Conservation (phyloP, 192 early-diverging fungal species). For the Podila clonocystis region DNA sequence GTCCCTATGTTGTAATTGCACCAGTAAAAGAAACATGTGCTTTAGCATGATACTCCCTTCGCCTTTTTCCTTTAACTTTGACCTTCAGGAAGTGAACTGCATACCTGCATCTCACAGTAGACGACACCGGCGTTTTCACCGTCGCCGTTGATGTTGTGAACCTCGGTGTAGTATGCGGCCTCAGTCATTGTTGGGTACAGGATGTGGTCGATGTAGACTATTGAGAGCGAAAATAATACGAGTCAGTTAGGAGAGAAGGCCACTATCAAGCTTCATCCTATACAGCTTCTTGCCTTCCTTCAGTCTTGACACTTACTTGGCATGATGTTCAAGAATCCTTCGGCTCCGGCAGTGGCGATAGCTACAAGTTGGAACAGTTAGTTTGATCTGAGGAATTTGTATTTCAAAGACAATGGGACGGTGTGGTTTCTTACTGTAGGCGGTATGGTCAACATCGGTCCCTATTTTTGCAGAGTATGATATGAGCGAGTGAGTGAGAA, state of each 20-base stretch:
- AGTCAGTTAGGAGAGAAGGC: neutral
- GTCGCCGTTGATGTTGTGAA: slow-evolving; percentile 71
- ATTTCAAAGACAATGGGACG: neutral
- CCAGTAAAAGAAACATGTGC: no score
- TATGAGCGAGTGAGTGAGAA: neutral
- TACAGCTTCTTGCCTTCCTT: no score
- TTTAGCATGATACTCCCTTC: neutral
- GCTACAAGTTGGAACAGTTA: slow-evolving; percentile 19
- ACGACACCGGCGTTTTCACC: slow-evolving; percentile 74
- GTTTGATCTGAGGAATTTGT: neutral
- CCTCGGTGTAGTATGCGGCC: slow-evolving; percentile 67
- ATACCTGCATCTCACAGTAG: slow-evolving; percentile 72
- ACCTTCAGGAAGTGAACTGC: neutral
- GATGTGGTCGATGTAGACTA: slow-evolving; percentile 70
- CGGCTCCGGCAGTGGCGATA: slow-evolving; percentile 65
- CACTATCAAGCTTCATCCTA: neutral
- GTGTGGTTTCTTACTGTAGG: slow-evolving; percentile 55
- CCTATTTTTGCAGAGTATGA: slow-evolving; percentile 3
- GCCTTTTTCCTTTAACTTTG: no score
- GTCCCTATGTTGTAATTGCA: slow-evolving; percentile 44
- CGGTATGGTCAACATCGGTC: slow-evolving; percentile 69
- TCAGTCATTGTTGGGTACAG: slow-evolving; percentile 70
- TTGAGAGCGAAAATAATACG: neutral
- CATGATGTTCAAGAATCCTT: slow-evolving; percentile 67
- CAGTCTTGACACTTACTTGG: slow-evolving; percentile 44